Base-by-base conservation (phyloP, 495 filamentous ascomycete genomes). In the Tetracladium marchalianum region DNA sequence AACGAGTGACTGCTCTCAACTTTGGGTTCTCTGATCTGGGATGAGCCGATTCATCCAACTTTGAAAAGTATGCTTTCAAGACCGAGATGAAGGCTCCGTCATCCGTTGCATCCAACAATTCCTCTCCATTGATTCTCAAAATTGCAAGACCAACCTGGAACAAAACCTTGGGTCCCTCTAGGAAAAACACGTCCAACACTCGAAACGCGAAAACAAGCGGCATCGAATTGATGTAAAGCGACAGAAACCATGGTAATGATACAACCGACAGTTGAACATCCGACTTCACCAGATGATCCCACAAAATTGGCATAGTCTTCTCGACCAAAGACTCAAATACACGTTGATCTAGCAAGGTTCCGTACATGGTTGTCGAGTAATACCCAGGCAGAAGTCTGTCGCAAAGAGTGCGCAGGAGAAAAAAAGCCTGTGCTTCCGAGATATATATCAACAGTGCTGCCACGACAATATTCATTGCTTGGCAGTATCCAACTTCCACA, bases 401-500 rank as follows among this genome's bases (percentile, higher is more conserved):
- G 63, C 92, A 98, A 5, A 98, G 73, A 10, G 88, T 75, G 31
- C 89, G 94, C 17, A 98, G 77, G 5, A 96, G 75, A 64, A 89
- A 98, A 64, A 97, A 98, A 4, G 92, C 92, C 67, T 98, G 92
- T 0, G 83, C 62, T 62, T 98, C 92, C 5, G 92, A 97, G 84
- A 95, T 92, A 67, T 97, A 98, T 70, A 98, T 98, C 33, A 98
- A 72, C 43, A 98, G 63, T 8, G 92, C 92, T 13, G 92, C 92
- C 6, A 95, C 90, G 13, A 98, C 92, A 50, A 98, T 98, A 60
- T 98, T 98, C 92, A 98, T 98, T 17, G 92, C 92, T 63, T 98
- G 92, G 61, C 92, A 98, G 62, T 98, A 98, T 19, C 92, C 92
- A 34, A 98, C 89, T 50, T 94, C 86, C 39, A 85, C 77, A 57